phyloP scores from a whole-genome alignment of 2,329 filamentous ascomycete genomes.

The Stagonosporopsis rhizophila region DNA sequence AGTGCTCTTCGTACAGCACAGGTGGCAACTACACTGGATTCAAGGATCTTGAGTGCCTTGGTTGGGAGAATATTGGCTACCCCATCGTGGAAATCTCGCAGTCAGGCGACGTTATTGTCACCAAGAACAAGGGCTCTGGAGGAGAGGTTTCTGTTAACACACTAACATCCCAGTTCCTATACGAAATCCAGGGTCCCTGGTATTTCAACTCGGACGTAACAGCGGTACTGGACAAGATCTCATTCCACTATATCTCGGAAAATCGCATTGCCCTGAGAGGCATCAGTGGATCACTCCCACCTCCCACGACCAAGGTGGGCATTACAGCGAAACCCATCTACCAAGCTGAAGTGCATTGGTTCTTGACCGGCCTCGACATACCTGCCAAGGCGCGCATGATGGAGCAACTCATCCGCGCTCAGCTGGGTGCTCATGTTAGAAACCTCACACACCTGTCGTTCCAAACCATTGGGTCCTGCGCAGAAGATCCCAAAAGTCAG shows the following conservation, averaged over 20 bases:
- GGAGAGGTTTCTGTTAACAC: conserved; percentile 57
- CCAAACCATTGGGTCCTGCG: conserved; percentile 48
- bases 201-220: conserved; percentile 67
- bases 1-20: conserved; percentile 53
- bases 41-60: conserved; percentile 45
- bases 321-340: conserved; percentile 56
- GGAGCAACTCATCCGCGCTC: conserved; percentile 45
- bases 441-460: conserved; percentile 49
- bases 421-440: conserved; percentile 47
- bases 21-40: conserved; percentile 56
- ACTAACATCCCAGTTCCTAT: conserved; percentile 61
- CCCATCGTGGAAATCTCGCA: conserved; percentile 41
- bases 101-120: conserved; percentile 36
- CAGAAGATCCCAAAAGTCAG: conserved; percentile 54
- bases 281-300: conserved; percentile 49
- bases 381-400: conserved; percentile 54
- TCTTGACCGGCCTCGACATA: conserved; percentile 55
- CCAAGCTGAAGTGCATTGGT: conserved; percentile 56
- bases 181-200: conserved; percentile 52
- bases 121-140: conserved; percentile 42
- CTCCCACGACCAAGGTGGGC: conserved; percentile 51
- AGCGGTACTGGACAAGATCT: conserved; percentile 58
- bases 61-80: conserved; percentile 44
- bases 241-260: conserved; percentile 59
- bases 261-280: conserved; percentile 60